These are phyloP conservation scores for Colletotrichum siamense DNA, from an alignment of 2,329 filamentous ascomycete species.

Conservation along the genomic window DNA sequence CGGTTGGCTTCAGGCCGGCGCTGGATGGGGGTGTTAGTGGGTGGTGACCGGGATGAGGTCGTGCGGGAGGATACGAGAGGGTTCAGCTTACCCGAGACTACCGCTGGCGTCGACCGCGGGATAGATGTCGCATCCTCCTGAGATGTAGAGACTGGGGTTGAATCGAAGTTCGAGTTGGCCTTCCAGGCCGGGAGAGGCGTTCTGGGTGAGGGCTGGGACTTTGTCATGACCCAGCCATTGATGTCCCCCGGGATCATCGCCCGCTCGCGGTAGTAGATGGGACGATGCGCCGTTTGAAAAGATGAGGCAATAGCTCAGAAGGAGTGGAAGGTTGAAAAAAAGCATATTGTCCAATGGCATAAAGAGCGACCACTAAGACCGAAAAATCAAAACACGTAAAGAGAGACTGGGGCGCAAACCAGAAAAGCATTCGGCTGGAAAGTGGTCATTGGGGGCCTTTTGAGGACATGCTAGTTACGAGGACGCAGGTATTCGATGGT, in stretches of 20 bases:
- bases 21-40: background rate
- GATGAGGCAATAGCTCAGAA: background rate
- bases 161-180: background rate
- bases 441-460: background rate
- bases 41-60: background rate
- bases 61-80: background rate
- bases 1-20: background rate
- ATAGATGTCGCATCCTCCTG: background rate
- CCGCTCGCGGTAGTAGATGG: background rate
- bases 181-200: background rate
- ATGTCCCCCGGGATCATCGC: background rate
- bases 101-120: background rate
- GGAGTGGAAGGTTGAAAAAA: background rate
- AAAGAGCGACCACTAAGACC: background rate
- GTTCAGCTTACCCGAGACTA: background rate
- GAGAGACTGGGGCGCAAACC: background rate
- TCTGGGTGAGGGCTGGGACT: background rate
- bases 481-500: no score
- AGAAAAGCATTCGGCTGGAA: accelerated
- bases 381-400: accelerated
- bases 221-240: background rate
- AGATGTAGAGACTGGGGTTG: background rate
- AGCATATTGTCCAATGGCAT: background rate
- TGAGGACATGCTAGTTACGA: background rate
- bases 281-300: background rate